Percentiles rank a stretch among this genome's conserved stretches.
These are phyloP conservation scores for Tothia fuscella DNA, from an alignment of 2,329 filamentous ascomycete species.

Conservation along the genomic window DNA sequence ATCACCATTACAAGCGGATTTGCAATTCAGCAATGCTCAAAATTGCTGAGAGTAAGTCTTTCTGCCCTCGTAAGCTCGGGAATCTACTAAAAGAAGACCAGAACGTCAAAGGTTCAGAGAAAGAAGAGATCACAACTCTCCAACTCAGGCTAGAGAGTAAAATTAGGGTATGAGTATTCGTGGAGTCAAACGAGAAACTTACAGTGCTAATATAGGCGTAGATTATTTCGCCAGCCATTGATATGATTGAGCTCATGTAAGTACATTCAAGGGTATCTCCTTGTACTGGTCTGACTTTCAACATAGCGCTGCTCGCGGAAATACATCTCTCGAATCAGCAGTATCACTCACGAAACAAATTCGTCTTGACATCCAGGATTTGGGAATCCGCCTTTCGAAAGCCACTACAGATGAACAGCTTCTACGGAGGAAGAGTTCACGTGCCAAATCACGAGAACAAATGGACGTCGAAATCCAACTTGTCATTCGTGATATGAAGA, in stretches of 20 bases:
- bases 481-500: conserved; percentile 65
- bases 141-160: conserved; percentile 71
- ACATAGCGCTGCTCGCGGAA: conserved; percentile 64
- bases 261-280: too few species aligned
- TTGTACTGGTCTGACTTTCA: too few species aligned
- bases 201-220: too few species aligned
- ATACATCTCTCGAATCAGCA: conserved; percentile 73
- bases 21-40: conserved; percentile 70
- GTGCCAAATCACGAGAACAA: conserved; percentile 39
- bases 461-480: conserved; percentile 53
- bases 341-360: conserved; percentile 72
- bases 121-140: conserved; percentile 59
- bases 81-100: too few species aligned
- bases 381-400: conserved; percentile 63
- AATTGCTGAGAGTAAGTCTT: too few species aligned
- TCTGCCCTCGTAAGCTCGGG: too few species aligned
- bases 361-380: conserved; percentile 66
- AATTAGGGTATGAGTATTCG: too few species aligned
- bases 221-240: conserved; percentile 83
- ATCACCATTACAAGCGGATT: conserved; percentile 76
- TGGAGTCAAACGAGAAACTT: conserved; percentile 35
- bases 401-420: conserved; percentile 54
- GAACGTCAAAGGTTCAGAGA: conserved; percentile 57
- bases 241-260: conserved; percentile 85
- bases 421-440: conserved; percentile 30